A percentile compares a stretch with the other conserved stretches of the same genome.
Conservation (phyloP, 2,329 filamentous ascomycete species). For the Fusarium multiceps region DNA sequence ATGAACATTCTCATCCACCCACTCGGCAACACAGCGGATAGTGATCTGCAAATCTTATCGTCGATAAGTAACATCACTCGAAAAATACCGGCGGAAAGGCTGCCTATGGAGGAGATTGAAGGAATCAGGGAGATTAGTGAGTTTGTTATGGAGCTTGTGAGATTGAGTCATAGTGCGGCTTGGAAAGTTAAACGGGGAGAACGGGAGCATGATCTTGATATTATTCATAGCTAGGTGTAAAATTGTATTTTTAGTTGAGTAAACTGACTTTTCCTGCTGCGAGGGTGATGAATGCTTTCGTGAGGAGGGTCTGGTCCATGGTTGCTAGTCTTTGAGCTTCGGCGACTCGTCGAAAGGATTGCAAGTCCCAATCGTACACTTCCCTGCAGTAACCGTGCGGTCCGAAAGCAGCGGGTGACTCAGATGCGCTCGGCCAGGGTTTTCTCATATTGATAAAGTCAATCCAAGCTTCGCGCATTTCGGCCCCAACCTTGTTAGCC, state of each 20-base stretch:
- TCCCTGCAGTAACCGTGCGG: conserved; percentile 51
- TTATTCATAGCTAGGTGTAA: conserved; percentile 15
- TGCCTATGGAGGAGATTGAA: conserved; percentile 36
- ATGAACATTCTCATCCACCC: conserved; percentile 38
- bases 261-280: conserved; percentile 56
- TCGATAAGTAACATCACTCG: conserved; percentile 36
- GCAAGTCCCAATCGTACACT: conserved; percentile 45
- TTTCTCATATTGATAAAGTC: conserved; percentile 50
- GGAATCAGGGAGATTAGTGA: conserved; percentile 37
- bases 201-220: conserved; percentile 35
- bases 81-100: conserved; percentile 25
- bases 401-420: conserved; percentile 47
- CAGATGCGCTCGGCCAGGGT: conserved; percentile 49
- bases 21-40: conserved; percentile 28
- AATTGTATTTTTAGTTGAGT: conserved; percentile 41
- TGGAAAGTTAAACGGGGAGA: conserved; percentile 35
- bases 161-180: conserved; percentile 34
- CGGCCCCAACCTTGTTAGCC: conserved; percentile 38
- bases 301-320: conserved; percentile 45
- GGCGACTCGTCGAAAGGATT: conserved; percentile 11
- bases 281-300: conserved; percentile 35
- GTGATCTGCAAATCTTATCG: conserved; percentile 29
- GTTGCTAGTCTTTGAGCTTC: conserved; percentile 12
- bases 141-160: conserved; percentile 37
- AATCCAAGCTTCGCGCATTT: conserved; percentile 55